These are phyloP conservation scores for Candida odintsovae DNA, from an alignment of 805 yeast species.

Conservation along the genomic window DNA sequence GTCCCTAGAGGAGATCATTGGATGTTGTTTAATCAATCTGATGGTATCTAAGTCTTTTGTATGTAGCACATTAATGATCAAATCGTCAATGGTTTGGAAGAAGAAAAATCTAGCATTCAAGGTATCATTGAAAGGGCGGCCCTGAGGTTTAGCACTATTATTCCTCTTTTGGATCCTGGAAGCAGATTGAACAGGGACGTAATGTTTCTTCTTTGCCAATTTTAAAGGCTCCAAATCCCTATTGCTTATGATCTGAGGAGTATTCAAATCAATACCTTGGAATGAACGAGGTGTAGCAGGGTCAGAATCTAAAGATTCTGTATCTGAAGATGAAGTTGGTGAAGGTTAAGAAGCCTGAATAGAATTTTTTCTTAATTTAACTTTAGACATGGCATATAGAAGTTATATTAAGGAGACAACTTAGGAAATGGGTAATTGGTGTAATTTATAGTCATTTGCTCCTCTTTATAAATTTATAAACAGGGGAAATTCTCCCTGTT, in stretches of 20 bases:
- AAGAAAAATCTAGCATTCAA: slow-evolving; percentile 22
- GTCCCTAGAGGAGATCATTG: neutral
- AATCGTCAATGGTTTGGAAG: slow-evolving; percentile 19
- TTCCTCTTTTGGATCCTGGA: slow-evolving; percentile 8
- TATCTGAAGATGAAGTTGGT: slow-evolving; percentile 1
- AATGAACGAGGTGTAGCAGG: neutral
- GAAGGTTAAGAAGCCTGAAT: neutral
- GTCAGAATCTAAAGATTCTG: neutral
- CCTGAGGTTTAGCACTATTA: slow-evolving; percentile 15
- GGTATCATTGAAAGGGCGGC: slow-evolving; percentile 24
- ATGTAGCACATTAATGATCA: slow-evolving; percentile 17
- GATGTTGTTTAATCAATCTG: slow-evolving; percentile 5
- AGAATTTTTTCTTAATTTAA: neutral
- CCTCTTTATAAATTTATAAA: too few relatives aligned
- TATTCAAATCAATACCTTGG: neutral
- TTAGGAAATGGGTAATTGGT: too few relatives aligned
- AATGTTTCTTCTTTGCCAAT: slow-evolving; percentile 25
- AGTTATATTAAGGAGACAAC: neutral
- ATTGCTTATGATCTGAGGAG: slow-evolving; percentile 20
- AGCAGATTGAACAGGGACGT: slow-evolving; percentile 6
- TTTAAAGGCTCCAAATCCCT: slow-evolving; percentile 17
- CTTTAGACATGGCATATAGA: neutral
- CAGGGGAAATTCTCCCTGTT: too few relatives aligned
- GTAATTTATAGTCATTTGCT: too few relatives aligned
- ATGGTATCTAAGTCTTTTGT: slow-evolving; percentile 6